phyloP scores from a whole-genome alignment of 192 early-diverging fungal species.

The Podila horticola region DNA sequence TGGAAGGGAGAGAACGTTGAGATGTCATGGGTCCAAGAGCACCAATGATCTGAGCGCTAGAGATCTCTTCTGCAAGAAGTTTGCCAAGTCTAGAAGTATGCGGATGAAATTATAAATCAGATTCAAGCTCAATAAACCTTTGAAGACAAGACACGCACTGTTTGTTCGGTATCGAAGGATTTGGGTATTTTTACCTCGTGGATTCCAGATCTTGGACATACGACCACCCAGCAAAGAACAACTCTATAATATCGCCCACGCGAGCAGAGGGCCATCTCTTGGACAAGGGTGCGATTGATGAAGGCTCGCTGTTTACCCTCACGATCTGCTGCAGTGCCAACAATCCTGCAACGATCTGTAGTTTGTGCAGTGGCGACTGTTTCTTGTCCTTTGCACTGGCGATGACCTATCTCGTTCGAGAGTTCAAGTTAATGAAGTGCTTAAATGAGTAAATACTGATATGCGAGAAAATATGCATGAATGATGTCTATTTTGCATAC shows the following conservation, averaged over 20 bases:
- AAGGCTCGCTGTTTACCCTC: not conserved
- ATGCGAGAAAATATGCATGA: too few relatives aligned
- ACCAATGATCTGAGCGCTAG: not conserved
- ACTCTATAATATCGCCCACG: not conserved
- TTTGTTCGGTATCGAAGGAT: not conserved
- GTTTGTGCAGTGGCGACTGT: not conserved
- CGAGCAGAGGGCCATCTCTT: conserved; percentile 3
- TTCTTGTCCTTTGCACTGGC: not conserved
- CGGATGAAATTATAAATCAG: too few relatives aligned
- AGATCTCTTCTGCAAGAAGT: not conserved
- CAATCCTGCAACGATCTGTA: not conserved
- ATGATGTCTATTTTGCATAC: not conserved
- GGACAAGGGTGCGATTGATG: too few relatives aligned
- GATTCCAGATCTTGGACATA: not conserved
- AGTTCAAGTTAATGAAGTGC: not conserved
- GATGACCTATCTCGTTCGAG: not conserved
- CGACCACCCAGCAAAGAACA: not conserved
- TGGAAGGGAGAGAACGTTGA: too few relatives aligned
- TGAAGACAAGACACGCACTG: too few relatives aligned
- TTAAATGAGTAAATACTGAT: too few relatives aligned
- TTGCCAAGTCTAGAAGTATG: conserved; percentile 1
- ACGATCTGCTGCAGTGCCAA: not conserved
- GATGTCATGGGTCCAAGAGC: conserved; percentile 13
- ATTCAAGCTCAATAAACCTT: not conserved
- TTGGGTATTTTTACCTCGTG: not conserved